Base-by-base conservation (phyloP, 2,329 filamentous ascomycete species). In the Rhytidhysteron rufulum region DNA sequence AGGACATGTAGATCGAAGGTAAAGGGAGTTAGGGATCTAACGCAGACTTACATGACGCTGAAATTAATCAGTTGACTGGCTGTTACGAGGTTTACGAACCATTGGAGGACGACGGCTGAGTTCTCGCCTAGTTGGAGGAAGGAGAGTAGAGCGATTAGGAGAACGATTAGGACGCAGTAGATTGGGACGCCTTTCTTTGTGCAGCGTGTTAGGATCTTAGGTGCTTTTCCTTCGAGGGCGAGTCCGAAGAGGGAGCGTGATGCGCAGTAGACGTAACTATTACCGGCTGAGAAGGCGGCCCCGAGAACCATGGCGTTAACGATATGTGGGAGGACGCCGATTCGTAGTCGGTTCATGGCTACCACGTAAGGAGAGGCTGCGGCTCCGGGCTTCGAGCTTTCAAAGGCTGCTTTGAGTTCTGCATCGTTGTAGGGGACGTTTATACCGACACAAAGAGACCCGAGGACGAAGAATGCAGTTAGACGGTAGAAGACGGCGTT, bases 401-500 rank as follows among this genome's bases (percentile, higher is more conserved):
- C 65, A 53, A 85, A 86, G 0, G 82, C 83, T 35, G 72, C 73
- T 2, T 66, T 73, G 47, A 91, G 73, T 6, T 73, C 72, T 1
- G 69, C 50, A 51, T 90, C 79, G 49, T 88, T 79, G 45, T 82
- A 80, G 0, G 85, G 85, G 44, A 87, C 74, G 60, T 84, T 85
- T 2, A 88, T 72, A 9, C 71, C 70, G 77, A 27, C 90, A 79
- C 17, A 87, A 59, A 93, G 72, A 0, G 84, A 80, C 2, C 86
- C 86, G 2, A 88, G 75, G 29, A 88, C 77, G 66, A 89, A 90
- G 62, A 91, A 90, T 2, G 78, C 69, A 0, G 83, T 83, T 22
- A 91, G 69, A 22, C 87, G 82, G 63, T 86, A 89, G 62, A 90
- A 89, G 1, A 90, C 85, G 35, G 83, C 80, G 44, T 88, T 88